These are phyloP conservation scores for Wallacemonas sp. DNA, from an alignment of 208 protist genomes.

Conservation along the genomic window DNA sequence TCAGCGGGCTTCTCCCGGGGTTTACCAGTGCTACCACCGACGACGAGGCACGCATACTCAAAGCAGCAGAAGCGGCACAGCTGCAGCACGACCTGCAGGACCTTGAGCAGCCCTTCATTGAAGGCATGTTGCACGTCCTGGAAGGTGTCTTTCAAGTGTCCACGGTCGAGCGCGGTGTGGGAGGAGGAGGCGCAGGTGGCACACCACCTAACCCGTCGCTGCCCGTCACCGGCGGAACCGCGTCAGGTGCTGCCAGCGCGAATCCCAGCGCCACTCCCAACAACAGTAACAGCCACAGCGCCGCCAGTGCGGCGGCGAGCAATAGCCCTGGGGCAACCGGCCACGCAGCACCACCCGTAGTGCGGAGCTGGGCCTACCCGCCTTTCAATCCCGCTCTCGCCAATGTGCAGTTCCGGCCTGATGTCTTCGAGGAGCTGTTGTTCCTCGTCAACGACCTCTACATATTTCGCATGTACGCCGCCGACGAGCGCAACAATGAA, in stretches of 20 bases:
- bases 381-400: slow-evolving; percentile 31
- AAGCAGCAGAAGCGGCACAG: background rate
- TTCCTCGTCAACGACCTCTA: slow-evolving; percentile 36
- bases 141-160: slow-evolving; percentile 15
- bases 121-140: slow-evolving; percentile 11
- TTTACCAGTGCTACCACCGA: background rate
- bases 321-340: slow-evolving; percentile 3
- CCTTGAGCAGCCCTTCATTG: slow-evolving; percentile 14
- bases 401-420: slow-evolving; percentile 24
- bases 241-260: background rate
- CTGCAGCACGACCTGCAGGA: slow-evolving; percentile 7
- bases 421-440: slow-evolving; percentile 42
- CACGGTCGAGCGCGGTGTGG: background rate
- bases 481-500: slow-evolving; percentile 30
- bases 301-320: background rate
- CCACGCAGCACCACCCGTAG: background rate
- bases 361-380: slow-evolving; percentile 18
- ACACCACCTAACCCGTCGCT: too few relatives aligned
- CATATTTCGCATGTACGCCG: slow-evolving; percentile 29
- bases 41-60: background rate
- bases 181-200: too few relatives aligned
- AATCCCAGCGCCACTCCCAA: background rate
- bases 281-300: slow-evolving; percentile 1
- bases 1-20: background rate
- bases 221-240: too few relatives aligned